Percentiles rank a stretch among this genome's conserved stretches.
Evolutionary conservation across 2,329 filamentous ascomycete species (phyloP).

Genomic region (Colletotrichum destructivum): DNA sequence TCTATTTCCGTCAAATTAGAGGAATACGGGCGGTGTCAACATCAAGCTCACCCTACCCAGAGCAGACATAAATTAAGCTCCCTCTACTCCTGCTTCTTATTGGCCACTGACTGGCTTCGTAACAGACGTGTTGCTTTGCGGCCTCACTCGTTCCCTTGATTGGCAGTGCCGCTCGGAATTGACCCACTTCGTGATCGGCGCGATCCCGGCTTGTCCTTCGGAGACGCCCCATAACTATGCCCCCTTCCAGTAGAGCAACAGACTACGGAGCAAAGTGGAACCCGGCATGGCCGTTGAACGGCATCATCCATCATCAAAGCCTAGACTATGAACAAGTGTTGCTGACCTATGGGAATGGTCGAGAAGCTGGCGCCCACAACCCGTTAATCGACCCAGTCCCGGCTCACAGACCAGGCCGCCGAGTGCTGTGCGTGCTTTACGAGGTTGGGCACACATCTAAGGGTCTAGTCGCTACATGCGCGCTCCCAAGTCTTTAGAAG

Average conservation of each 20-base stretch:
- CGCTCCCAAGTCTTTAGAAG: no score
- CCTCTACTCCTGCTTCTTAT: background rate
- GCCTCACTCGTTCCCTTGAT: background rate
- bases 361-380: background rate
- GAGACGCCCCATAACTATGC: background rate
- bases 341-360: background rate
- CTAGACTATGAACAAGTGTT: background rate
- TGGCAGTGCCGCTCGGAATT: background rate
- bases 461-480: background rate
- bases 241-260: no score
- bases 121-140: background rate
- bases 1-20: background rate
- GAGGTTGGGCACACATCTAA: background rate
- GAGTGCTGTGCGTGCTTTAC: background rate
- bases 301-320: background rate
- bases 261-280: background rate
- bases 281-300: background rate
- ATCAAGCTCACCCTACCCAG: background rate
- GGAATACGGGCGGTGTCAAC: background rate
- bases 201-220: background rate
- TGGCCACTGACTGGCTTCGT: background rate
- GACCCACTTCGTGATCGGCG: background rate
- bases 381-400: constrained; percentile 1
- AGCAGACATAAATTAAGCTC: background rate
- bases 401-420: no score